phyloP scores from a whole-genome alignment of 2,329 filamentous ascomycete genomes.

The Alternaria brassicicola region DNA sequence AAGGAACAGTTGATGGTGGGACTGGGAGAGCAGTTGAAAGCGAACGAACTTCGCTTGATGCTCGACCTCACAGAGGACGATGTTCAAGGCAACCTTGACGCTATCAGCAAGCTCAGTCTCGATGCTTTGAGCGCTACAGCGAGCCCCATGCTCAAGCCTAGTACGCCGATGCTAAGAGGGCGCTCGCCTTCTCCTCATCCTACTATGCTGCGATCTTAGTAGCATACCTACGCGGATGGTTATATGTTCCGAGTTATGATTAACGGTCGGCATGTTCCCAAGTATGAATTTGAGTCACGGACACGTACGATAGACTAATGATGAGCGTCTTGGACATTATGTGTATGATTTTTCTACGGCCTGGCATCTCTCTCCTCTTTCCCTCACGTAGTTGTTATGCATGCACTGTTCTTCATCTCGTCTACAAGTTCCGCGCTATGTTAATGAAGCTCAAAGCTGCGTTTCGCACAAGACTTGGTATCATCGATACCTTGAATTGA shows the following conservation, averaged over 20 bases:
- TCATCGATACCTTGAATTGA: too few species aligned
- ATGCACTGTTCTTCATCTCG: not conserved
- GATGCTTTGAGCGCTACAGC: conserved; percentile 45
- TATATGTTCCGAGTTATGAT: not conserved
- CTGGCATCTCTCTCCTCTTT: not conserved
- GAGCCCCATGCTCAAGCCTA: conserved; percentile 45
- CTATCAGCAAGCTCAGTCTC: conserved; percentile 47
- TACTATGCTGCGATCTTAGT: conserved; percentile 24
- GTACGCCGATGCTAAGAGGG: conserved; percentile 44
- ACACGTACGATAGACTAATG: not conserved
- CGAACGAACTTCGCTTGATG: conserved; percentile 47
- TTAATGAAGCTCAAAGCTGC: not conserved
- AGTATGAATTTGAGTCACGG: not conserved
- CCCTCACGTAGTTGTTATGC: not conserved
- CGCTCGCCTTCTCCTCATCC: conserved; percentile 44
- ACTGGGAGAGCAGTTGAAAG: conserved; percentile 41
- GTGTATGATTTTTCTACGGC: not conserved
- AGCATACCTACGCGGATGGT: not conserved
- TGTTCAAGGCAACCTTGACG: conserved; percentile 44
- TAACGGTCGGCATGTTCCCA: not conserved
- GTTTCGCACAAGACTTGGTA: not conserved
- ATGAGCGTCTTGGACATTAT: not conserved
- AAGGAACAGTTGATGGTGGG: conserved; percentile 48
- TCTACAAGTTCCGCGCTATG: not conserved
- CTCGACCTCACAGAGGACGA: conserved; percentile 46